These are phyloP conservation scores for Aspergillus udagawae DNA, from an alignment of 2,329 filamentous ascomycete genomes.

Conservation along the genomic window DNA sequence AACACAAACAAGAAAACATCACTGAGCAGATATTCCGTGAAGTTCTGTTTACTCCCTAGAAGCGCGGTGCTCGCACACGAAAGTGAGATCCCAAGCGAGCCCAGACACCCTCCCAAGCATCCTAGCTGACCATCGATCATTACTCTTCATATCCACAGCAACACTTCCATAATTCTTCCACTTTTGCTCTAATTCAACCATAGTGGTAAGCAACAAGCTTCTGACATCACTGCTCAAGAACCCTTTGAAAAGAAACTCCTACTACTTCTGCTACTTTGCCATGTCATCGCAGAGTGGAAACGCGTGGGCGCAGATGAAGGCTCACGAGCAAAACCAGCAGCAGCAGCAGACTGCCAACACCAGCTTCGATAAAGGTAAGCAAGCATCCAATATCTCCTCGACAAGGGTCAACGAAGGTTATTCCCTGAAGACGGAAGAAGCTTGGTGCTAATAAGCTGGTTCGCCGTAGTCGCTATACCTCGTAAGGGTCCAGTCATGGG, in stretches of 20 bases:
- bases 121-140: neutral
- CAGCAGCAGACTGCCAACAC: constrained; percentile 1
- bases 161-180: neutral
- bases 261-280: neutral
- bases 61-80: neutral
- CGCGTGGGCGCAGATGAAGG: constrained; percentile 24
- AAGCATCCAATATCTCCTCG: neutral
- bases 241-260: neutral
- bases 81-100: neutral
- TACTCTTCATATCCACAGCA: neutral
- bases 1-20: neutral
- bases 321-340: constrained; percentile 10
- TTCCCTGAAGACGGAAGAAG: neutral
- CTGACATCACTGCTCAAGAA: neutral
- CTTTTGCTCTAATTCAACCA: neutral
- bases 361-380: constrained; percentile 5
- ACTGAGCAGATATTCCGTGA: neutral
- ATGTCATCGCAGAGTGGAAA: constrained; percentile 21
- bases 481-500: constrained; percentile 1
- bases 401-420: neutral
- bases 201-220: neutral
- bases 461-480: constrained; percentile 1
- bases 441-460: neutral
- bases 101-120: neutral
- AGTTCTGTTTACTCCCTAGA: neutral